Conservation (phyloP, 306 rosid genomes). For the Begonia loranthoides region DNA sequence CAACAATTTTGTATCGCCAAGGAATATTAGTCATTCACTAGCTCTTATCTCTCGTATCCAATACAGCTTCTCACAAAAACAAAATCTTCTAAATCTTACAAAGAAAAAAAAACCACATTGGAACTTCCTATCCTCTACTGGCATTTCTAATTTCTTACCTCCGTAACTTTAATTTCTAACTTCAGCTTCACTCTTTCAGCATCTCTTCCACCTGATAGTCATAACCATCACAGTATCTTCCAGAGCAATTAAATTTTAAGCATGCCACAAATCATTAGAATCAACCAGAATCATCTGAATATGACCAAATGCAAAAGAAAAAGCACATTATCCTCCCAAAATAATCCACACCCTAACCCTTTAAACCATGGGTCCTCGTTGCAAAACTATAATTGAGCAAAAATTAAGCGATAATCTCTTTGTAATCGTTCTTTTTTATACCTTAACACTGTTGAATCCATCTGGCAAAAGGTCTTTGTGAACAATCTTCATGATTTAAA, state of each 20-base stretch:
- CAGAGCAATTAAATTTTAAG: constrained; percentile 69
- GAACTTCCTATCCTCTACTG: not conserved
- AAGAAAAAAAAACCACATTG: no score
- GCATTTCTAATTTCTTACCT: constrained; percentile 27
- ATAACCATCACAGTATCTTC: constrained; percentile 78
- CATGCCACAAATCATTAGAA: constrained; percentile 89
- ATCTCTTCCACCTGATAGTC: constrained; percentile 88
- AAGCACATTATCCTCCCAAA: not conserved
- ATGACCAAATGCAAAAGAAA: not conserved
- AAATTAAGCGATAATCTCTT: not conserved
- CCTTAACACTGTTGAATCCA: constrained; percentile 96
- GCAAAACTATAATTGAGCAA: not conserved
- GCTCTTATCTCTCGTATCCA: no score
- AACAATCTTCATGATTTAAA: constrained; percentile 56
- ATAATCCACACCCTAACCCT: no score
- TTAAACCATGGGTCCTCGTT: not conserved
- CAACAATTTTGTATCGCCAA: no score
- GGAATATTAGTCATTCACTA: no score
- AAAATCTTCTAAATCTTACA: no score
- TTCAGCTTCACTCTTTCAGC: constrained; percentile 79
- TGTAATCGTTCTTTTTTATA: constrained; percentile 3
- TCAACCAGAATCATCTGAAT: constrained; percentile 78
- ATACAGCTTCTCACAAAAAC: no score
- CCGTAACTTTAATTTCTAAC: constrained; percentile 79
- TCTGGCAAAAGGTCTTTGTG: constrained; percentile 42